Conservation (phyloP, 371 early-diverging fungal species). For the Apophysomyces variabilis region DNA sequence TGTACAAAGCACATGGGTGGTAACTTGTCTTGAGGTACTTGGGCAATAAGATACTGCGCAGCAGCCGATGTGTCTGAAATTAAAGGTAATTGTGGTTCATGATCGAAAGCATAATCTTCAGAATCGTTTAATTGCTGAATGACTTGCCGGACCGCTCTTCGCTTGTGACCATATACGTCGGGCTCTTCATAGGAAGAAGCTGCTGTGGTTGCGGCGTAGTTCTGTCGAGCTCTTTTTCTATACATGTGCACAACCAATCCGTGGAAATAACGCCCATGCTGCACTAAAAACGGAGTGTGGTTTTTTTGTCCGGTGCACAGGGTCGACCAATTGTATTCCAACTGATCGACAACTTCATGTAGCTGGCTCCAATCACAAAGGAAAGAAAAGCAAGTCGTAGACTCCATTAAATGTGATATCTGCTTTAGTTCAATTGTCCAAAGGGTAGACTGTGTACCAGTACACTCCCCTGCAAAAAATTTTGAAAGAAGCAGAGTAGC, state of each 20-base stretch:
- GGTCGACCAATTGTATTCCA: too few relatives aligned
- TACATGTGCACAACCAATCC: not conserved
- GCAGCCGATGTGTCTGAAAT: slow-evolving; percentile 38
- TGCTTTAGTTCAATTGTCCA: too few relatives aligned
- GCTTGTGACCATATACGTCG: slow-evolving; percentile 19
- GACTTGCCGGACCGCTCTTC: slow-evolving; percentile 5
- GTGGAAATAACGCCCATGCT: too few relatives aligned
- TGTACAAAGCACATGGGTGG: slow-evolving; percentile 39
- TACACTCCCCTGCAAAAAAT: too few relatives aligned
- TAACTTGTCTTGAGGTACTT: slow-evolving; percentile 15
- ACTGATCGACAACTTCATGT: too few relatives aligned
- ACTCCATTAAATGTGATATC: too few relatives aligned
- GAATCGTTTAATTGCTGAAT: not conserved
- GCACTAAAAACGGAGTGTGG: too few relatives aligned
- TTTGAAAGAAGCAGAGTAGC: too few relatives aligned
- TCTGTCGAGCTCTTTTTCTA: slow-evolving; percentile 13
- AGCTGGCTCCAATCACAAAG: too few relatives aligned
- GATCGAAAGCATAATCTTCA: slow-evolving; percentile 22
- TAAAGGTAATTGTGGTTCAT: slow-evolving; percentile 15
- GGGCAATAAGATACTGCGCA: slow-evolving; percentile 37
- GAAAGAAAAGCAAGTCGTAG: too few relatives aligned
- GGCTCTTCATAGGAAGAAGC: slow-evolving; percentile 6
- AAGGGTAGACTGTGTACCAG: too few relatives aligned
- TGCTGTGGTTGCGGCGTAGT: slow-evolving; percentile 11
- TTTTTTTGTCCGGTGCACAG: too few relatives aligned